These are phyloP conservation scores for Sclerospora graminicola DNA, from an alignment of 352 stramenopile genomes.

Conservation along the genomic window DNA sequence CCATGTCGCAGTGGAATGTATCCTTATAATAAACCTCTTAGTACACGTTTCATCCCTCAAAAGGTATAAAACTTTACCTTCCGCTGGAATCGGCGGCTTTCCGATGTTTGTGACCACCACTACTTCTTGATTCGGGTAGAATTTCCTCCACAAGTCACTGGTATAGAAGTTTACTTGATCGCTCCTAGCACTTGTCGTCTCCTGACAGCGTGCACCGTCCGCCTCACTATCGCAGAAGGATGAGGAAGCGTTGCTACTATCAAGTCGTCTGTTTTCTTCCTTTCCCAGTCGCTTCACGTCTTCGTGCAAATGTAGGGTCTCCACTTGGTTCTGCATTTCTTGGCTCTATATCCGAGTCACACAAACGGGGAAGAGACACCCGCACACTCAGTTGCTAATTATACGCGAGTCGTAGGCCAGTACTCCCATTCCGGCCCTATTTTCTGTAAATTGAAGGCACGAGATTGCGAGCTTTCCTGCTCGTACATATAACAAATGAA, in stretches of 20 bases:
- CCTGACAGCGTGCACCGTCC: constrained; percentile 2
- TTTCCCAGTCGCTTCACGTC: background rate
- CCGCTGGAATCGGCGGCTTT: constrained; percentile 39
- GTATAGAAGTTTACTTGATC: constrained; percentile 24
- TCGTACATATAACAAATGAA: background rate
- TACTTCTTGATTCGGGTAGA: constrained; percentile 46
- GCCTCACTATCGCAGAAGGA: background rate
- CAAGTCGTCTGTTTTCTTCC: background rate
- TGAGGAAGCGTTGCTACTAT: background rate
- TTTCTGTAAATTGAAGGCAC: constrained; percentile 9
- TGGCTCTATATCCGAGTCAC: constrained; percentile 9
- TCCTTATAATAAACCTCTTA: constrained; percentile 15
- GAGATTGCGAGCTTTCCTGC: background rate
- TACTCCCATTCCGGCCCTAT: background rate
- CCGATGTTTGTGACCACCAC: constrained; percentile 45
- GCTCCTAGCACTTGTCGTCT: constrained; percentile 7
- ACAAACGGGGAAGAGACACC: background rate
- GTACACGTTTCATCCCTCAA: background rate
- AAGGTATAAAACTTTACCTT: constrained; percentile 20
- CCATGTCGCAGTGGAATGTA: constrained; percentile 51
- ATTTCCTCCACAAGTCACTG: constrained; percentile 39
- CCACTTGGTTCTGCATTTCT: constrained; percentile 25
- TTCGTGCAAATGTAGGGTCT: constrained; percentile 10
- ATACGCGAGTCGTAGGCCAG: background rate
- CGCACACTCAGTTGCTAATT: constrained; percentile 7